Evolutionary conservation across 1,284 basidiomycete genomes (phyloP).

Genomic region (Boletus semigastroideus): DNA sequence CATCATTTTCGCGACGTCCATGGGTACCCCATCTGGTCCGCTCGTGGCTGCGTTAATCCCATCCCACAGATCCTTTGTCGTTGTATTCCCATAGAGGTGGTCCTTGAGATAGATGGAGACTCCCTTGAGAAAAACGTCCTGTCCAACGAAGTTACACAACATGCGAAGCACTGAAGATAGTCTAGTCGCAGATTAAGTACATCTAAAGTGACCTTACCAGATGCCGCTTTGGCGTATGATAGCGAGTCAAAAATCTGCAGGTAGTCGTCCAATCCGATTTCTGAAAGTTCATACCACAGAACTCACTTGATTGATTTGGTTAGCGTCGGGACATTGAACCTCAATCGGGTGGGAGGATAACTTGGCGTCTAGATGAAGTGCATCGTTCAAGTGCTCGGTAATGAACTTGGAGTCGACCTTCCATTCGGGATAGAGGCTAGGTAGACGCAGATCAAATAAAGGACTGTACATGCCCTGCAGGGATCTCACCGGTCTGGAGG

Average conservation of each 20-base stretch:
- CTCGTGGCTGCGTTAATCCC: conserved; percentile 81
- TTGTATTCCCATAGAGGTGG: conserved; percentile 80
- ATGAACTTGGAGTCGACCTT: conserved; percentile 72
- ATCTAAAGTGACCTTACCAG: conserved; percentile 43
- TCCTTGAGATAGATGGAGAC: conserved; percentile 93
- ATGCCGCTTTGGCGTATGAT: conserved; percentile 86
- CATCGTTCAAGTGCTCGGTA: conserved; percentile 57
- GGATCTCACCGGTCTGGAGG: conserved; percentile 45
- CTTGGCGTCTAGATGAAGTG: conserved; percentile 85
- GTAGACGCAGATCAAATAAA: conserved; percentile 5
- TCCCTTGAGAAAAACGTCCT: conserved; percentile 85
- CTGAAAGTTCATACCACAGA: background rate
- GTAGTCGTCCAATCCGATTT: background rate
- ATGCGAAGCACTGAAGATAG: conserved; percentile 76
- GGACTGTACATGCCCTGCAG: conserved; percentile 2
- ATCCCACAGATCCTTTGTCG: conserved; percentile 88
- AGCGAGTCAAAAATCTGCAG: conserved; percentile 80
- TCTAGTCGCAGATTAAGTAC: conserved; percentile 1
- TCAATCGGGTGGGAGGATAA: conserved; percentile 95
- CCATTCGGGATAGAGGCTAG: conserved; percentile 77
- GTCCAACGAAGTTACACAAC: conserved; percentile 87
- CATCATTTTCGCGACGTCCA: conserved; percentile 85
- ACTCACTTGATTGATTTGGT: conserved; percentile 76
- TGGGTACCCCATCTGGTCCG: conserved; percentile 20
- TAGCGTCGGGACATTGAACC: conserved; percentile 86